Evolutionary conservation across 2,329 filamentous ascomycete species (phyloP), one percentile per base, ranked within the genome.

Genomic region (Fusarium decemcellulare): DNA sequence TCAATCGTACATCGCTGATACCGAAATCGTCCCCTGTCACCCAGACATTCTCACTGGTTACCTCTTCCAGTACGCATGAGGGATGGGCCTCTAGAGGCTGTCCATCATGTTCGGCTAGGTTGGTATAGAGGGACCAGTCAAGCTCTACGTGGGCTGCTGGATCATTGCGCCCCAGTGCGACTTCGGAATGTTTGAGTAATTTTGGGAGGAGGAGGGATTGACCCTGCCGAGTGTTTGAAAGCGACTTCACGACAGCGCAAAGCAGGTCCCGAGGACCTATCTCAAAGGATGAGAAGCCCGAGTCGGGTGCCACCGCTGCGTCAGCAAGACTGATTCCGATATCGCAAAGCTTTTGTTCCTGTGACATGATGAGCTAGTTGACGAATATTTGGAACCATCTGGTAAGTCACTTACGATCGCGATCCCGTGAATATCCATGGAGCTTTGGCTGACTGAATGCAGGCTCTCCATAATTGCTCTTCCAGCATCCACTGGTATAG

Each of bases 381-480:
- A 23, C 5, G 5, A 23, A 23, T 23, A 23, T 23, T 23, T 3
- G 5, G 23, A 23, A 23, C 44, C 29, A 32, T 47, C n/a, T 16
- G 1, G 0, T 0, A 6, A 12, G 0, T 2, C 2, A 47, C 75
- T 65, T 47, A 78, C 77, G 60, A 79, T 74, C 8, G 72, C 74
- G 8, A 78, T 78, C 0, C 77, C 77, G 9, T 78, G 76, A 2
- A 76, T 77, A 12, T 79, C 77, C 37, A 74, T 78, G 0, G 75
- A 76, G n/a, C 53, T 72, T 2, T 68, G 69, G 1, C 72, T 71
- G 2, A 77, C 76, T 7, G 71, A 72, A 1, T 59, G 59, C 9
- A 78, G 46, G 0, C 73, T 71, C 0, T 64, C 62, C 74, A 79
- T 74, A 15, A 78, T 73, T 14, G 72, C 59, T 16, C 69, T 77